phyloP scores from a whole-genome alignment of 352 stramenopile genomes.

The Elongisporangium anandrum region DNA sequence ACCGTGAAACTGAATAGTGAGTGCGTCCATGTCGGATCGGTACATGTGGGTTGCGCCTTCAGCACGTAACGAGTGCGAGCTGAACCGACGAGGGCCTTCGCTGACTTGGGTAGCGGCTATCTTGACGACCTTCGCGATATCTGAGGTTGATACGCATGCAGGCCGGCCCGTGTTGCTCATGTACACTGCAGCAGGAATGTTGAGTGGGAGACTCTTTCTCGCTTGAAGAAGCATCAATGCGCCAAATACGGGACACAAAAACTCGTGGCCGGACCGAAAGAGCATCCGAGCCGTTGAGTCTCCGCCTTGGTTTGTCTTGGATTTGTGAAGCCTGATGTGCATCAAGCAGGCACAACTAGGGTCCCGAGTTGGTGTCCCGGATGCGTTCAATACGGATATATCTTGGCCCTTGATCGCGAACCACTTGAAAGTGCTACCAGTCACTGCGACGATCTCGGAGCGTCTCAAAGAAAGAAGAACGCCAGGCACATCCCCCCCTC shows the following conservation, averaged over 20 bases:
- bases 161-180: not conserved
- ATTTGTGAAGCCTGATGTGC: not conserved
- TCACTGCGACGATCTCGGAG: conserved; percentile 6
- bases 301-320: conserved; percentile 4
- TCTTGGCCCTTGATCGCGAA: conserved; percentile 8
- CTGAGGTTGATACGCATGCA: not conserved
- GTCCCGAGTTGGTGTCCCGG: not conserved
- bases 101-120: not conserved
- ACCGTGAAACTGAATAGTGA: conserved; percentile 12
- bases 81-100: not conserved
- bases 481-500: conserved; percentile 7
- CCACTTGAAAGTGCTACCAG: conserved; percentile 8
- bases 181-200: conserved; percentile 4
- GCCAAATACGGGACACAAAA: conserved; percentile 8
- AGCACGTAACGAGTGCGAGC: conserved; percentile 6
- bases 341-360: not conserved
- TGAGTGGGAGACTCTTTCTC: not conserved
- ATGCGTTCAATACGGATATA: not conserved
- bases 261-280: conserved; percentile 5
- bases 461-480: conserved; percentile 7
- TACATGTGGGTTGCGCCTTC: conserved; percentile 11
- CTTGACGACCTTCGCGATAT: not conserved
- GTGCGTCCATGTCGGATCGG: not conserved
- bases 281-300: conserved; percentile 4
- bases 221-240: conserved; percentile 7